Base-by-base conservation (phyloP, 352 stramenopile species). In the Globisporangium sylvaticum region DNA sequence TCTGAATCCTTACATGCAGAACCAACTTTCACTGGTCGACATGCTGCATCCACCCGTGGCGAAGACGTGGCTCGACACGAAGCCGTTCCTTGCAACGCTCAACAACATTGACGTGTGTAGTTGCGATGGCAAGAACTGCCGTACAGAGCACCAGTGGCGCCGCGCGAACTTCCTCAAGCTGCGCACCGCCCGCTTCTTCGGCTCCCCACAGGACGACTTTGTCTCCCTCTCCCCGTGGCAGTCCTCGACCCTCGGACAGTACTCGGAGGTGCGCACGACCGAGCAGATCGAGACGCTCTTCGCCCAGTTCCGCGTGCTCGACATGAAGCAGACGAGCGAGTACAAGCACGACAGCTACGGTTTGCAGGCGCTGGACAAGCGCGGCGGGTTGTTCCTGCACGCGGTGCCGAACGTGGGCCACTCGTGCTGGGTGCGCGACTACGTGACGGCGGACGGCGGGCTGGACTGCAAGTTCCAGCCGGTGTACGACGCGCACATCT, bases 401-500 rank as follows among this genome's bases (percentile, higher is more conserved):
- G 62, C 54, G 1, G 27, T 74, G 0, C 56, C 57, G 0, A 72
- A 73, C 24, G 60, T 84, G 15, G 52, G 62, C 4, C 77, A 82
- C 50, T 39, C 63, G n/a, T 82, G 74, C 67, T 84, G 75, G 77
- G 42, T 65, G 22, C n/a, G 4, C 1, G 66, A 84, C 60, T 67
- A 58, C 24, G 22, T 58, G 15, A 62, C 64, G 6, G 29, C 32
- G 6, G 65, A 78, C 14, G 50, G 59, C 27, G 14, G 48, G 18
- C 64, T 68, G 42, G 46, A 66, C 42, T 85, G 77, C 37, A 60
- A 68, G 58, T 89, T 79, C 70, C 61, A 60, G 48, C 39, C 53
- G 1, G 68, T 87, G 32, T 87, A 81, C 39, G 73, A 85, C 58
- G 63, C 80, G 27, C 32, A 76, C 62, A 60, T 87, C 32, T 81